Conservation (phyloP, 78 protist species). For the Dictyostelium capitatum region DNA sequence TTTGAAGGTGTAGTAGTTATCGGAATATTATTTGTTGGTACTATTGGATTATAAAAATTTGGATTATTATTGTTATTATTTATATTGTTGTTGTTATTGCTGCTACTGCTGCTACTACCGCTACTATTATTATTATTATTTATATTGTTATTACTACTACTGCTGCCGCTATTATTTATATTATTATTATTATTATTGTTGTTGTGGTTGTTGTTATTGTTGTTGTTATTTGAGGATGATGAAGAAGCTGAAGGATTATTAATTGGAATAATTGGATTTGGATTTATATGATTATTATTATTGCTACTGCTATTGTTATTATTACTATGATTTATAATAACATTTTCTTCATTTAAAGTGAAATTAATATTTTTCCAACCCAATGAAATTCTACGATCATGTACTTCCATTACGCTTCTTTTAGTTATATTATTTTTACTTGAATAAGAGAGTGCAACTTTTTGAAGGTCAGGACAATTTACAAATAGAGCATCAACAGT, state of each 20-base stretch:
- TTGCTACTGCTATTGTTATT: constrained; percentile 21
- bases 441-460: constrained; percentile 58
- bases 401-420: constrained; percentile 64
- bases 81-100: neutral
- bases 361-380: constrained; percentile 55
- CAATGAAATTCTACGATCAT: constrained; percentile 36
- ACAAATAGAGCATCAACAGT: constrained; percentile 64
- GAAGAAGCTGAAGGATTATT: neutral
- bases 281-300: neutral
- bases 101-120: neutral
- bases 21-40: constrained; percentile 32
- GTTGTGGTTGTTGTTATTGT: neutral
- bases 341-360: constrained; percentile 56
- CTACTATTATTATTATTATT: neutral
- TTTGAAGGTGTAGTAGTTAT: neutral
- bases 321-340: constrained; percentile 8
- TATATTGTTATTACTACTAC: neutral
- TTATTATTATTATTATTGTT: neutral
- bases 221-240: neutral
- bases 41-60: constrained; percentile 1
- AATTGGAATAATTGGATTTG: neutral
- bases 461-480: constrained; percentile 73
- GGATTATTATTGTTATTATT: neutral
- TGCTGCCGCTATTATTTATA: neutral
- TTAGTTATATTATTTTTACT: constrained; percentile 65